phyloP scores from a whole-genome alignment of 805 yeast genomes.

The Candida stauntonica region DNA sequence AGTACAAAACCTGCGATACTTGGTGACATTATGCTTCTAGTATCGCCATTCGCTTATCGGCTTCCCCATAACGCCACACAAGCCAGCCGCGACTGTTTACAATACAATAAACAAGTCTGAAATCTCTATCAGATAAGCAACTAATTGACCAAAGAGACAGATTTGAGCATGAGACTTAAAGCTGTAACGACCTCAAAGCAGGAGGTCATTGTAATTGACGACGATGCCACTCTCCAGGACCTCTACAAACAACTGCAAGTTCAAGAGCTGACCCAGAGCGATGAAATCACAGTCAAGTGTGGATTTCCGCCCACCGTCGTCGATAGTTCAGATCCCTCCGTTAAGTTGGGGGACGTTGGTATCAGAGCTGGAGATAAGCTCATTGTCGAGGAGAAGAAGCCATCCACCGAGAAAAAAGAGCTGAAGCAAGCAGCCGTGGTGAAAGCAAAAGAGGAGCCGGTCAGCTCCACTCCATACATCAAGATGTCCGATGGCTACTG shows the following conservation, averaged over 20 bases:
- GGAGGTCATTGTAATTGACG: conserved; percentile 34
- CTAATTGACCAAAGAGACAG: no score
- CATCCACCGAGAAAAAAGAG: no score
- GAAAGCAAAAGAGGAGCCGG: background rate
- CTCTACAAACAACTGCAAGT: conserved; percentile 26
- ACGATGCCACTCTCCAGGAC: conserved; percentile 32
- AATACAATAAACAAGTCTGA: no score
- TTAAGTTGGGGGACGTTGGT: conserved; percentile 37
- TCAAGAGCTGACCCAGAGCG: conserved; percentile 2
- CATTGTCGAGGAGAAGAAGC: conserved; percentile 28
- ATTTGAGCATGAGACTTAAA: conserved; percentile 44
- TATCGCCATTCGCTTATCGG: no score
- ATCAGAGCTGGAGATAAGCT: conserved; percentile 59
- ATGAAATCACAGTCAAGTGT: conserved; percentile 32
- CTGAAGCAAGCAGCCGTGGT: background rate
- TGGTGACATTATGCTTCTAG: no score
- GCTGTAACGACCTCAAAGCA: conserved; percentile 26
- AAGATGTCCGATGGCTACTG: conserved; percentile 31
- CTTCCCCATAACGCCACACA: no score
- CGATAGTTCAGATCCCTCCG: conserved; percentile 25
- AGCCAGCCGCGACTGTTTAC: no score
- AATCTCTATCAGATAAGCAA: no score
- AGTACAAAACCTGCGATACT: no score
- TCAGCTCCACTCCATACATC: conserved; percentile 9
- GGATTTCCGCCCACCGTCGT: conserved; percentile 63